phyloP scores from a whole-genome alignment of 2,329 filamentous ascomycete species.

The Rhynchosporium agropyri region DNA sequence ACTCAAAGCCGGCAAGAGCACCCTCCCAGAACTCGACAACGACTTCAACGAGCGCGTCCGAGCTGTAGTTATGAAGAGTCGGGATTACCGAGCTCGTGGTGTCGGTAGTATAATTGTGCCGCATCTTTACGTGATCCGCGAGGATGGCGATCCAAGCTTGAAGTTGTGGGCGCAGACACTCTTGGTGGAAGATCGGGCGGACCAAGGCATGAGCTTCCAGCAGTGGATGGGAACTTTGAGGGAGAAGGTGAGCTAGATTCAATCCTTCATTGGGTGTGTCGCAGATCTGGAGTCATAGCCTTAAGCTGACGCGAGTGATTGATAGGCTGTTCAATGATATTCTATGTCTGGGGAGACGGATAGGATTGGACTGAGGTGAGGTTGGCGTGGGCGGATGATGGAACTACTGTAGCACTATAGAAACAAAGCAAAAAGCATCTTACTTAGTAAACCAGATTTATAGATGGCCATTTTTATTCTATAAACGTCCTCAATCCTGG shows the following conservation, averaged over 20 bases:
- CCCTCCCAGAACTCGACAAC: constrained; percentile 83
- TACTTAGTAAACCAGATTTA: constrained; percentile 6
- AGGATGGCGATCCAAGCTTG: constrained; percentile 93
- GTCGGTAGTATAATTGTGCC: constrained; percentile 93
- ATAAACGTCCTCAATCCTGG: too few species aligned
- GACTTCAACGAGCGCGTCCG: constrained; percentile 96
- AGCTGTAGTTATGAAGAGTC: constrained; percentile 87
- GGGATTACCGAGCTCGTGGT: constrained; percentile 81
- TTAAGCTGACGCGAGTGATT: constrained; percentile 35
- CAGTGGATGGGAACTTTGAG: constrained; percentile 91
- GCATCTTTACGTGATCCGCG: constrained; percentile 88
- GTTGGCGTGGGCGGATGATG: not conserved
- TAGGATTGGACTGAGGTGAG: constrained; percentile 4
- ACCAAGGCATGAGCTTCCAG: constrained; percentile 88
- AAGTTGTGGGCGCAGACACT: constrained; percentile 97
- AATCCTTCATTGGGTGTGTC: constrained; percentile 8
- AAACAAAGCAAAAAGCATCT: constrained; percentile 25
- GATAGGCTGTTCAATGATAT: constrained; percentile 40
- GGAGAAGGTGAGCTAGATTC: constrained; percentile 76
- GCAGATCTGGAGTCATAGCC: constrained; percentile 26
- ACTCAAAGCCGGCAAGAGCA: constrained; percentile 88
- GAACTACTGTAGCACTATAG: constrained; percentile 17
- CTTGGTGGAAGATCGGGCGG: constrained; percentile 90
- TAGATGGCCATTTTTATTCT: too few species aligned
- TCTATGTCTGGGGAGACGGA: constrained; percentile 7